A percentile compares a stretch with the other conserved stretches of the same genome.
phyloP scores from a whole-genome alignment of 2,329 filamentous ascomycete species.

The Penicillium sp. region DNA sequence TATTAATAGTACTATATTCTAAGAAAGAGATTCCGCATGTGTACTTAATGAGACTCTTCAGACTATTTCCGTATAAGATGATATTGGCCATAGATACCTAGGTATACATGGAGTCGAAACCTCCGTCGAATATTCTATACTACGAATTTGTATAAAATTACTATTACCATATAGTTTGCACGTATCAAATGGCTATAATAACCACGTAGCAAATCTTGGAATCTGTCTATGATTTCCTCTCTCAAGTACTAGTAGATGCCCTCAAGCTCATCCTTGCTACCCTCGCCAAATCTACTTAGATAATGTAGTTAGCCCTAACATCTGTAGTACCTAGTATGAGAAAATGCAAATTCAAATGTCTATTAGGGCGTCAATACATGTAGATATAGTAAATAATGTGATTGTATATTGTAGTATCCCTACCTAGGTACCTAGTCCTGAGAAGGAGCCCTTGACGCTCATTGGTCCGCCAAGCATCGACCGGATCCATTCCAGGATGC shows the following conservation, averaged over 20 bases:
- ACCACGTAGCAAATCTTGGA: too few relatives aligned
- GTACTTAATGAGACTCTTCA: neutral
- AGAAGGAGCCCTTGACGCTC: neutral
- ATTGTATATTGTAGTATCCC: neutral
- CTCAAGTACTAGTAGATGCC: too few relatives aligned
- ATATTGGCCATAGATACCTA: neutral
- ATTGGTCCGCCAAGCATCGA: neutral
- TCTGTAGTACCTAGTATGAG: too few relatives aligned
- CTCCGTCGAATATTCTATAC: neutral
- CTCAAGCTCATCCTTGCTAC: too few relatives aligned
- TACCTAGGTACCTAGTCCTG: neutral
- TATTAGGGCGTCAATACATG: too few relatives aligned
- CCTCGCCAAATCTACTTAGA: too few relatives aligned
- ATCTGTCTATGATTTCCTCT: too few relatives aligned
- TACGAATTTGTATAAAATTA: neutral
- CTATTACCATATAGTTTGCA: neutral
- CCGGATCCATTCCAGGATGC: neutral
- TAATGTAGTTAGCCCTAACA: too few relatives aligned
- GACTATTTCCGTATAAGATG: neutral
- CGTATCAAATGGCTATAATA: too few relatives aligned
- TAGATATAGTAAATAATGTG: neutral
- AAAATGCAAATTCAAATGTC: too few relatives aligned
- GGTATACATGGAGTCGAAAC: neutral
- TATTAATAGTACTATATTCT: neutral
- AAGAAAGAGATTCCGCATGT: neutral